A percentile compares a stretch with the other conserved stretches of the same genome.
These are phyloP conservation scores for Ophiostoma perfectum DNA, from an alignment of 2,329 filamentous ascomycete species.

Conservation along the genomic window DNA sequence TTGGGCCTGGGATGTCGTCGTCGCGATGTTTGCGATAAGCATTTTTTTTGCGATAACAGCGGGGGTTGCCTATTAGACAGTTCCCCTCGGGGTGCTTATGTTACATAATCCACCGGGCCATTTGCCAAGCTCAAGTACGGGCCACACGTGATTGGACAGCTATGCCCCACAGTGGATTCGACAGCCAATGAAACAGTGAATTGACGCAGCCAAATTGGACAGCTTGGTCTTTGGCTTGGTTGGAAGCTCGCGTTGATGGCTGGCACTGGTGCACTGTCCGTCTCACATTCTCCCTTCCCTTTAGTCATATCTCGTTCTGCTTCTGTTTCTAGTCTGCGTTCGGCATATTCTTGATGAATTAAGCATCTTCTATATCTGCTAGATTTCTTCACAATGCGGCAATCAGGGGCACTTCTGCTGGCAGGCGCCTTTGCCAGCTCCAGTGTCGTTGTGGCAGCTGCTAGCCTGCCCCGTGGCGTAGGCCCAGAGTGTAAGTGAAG, in stretches of 20 bases:
- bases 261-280: neutral
- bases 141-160: conserved; percentile 5
- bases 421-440: conserved; percentile 46
- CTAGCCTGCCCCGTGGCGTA: conserved; percentile 72
- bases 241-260: conserved; percentile 1
- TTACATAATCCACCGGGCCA: neutral
- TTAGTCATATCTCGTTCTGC: conserved; percentile 1
- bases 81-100: neutral
- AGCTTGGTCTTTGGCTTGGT: conserved; percentile 25
- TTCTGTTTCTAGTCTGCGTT: neutral
- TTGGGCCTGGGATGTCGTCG: neutral
- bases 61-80: conserved; percentile 12
- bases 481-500: conserved; percentile 74
- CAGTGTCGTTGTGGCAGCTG: conserved; percentile 54
- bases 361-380: conserved; percentile 18
- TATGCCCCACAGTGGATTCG: neutral
- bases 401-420: conserved; percentile 46
- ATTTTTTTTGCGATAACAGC: conserved; percentile 24
- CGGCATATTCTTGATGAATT: conserved; percentile 12
- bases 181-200: conserved; percentile 18
- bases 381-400: conserved; percentile 39
- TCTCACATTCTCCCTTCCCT: conserved; percentile 1
- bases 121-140: neutral
- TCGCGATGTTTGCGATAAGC: conserved; percentile 19
- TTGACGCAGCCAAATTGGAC: conserved; percentile 23